Evolutionary conservation across 768 basidiomycete species (phyloP), one percentile per base, ranked within the genome.

Genomic region (Phallus indusiatus): DNA sequence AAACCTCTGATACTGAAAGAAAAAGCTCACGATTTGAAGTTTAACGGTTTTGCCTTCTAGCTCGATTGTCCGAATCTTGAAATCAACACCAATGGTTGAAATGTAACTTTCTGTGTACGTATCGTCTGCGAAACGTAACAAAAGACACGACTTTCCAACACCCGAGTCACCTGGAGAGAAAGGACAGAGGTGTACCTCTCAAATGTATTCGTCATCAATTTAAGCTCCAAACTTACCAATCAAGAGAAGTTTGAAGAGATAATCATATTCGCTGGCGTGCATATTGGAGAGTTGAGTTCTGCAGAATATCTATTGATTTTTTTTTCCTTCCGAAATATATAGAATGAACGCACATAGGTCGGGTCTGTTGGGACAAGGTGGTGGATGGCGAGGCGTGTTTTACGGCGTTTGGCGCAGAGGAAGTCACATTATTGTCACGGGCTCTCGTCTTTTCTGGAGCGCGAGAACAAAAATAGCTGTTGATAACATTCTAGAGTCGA

Each of bases 51-150:
- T 96, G 61, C 95, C 95, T 69, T 98, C 95, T 56, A 98, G 80
- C 72, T 98, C 95, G 74, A 98, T 97, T 36, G 95, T 98, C 61
- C 95, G 84, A 76, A 98, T 97, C 86, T 94, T 95, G 78, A 96
- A 96, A 78, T 96, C 94, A 60, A 97, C 93, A 64, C 96, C 96
- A 73, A 97, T 98, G 42, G 95, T 97, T 60, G 87, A 90, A 70
- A 98, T 94, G 74, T 95, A 97, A 66, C 89, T 92, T 72, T 95
- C 93, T 55, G 95, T 96, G 79, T 94, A 97, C 54, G 93, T 90
- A 73, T 97, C 95, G 74, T 98, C 95, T 62, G 90, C 89, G 67
- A 93, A 93, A 71, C 91, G 91, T 64, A 93, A 80, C 63, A 93
- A 84, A 65, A 93, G 77, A 75, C 90, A 93, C 52, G 94, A 97